Evolutionary conservation across 2,329 filamentous ascomycete species (phyloP).

Genomic region (Capronia epimyces): DNA sequence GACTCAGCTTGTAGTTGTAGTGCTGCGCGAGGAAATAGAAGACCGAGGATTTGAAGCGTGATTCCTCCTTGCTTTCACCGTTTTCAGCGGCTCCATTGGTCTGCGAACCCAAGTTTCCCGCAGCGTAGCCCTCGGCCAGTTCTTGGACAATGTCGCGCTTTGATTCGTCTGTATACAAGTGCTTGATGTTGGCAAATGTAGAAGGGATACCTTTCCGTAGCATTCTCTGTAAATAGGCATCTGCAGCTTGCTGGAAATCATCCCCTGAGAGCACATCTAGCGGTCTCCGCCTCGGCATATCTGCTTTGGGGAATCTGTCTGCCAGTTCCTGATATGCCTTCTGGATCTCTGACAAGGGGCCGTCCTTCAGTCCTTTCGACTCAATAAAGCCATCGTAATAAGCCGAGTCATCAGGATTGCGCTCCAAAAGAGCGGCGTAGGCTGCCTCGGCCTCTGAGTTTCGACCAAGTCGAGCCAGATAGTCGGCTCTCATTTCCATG

Average conservation of each 20-base stretch:
- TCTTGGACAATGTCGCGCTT: slow-evolving; percentile 74
- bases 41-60: slow-evolving; percentile 67
- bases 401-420: slow-evolving; percentile 78
- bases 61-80: slow-evolving; percentile 47
- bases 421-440: slow-evolving; percentile 73
- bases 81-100: slow-evolving; percentile 47
- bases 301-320: slow-evolving; percentile 71
- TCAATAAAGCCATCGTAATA: slow-evolving; percentile 78
- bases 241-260: slow-evolving; percentile 70
- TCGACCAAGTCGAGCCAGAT: slow-evolving; percentile 69
- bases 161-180: slow-evolving; percentile 70
- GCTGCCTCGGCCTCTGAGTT: slow-evolving; percentile 76
- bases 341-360: slow-evolving; percentile 60
- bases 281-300: slow-evolving; percentile 79
- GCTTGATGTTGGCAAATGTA: slow-evolving; percentile 93
- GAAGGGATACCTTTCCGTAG: slow-evolving; percentile 90
- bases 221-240: slow-evolving; percentile 75
- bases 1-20: slow-evolving; percentile 87
- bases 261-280: slow-evolving; percentile 83
- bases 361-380: slow-evolving; percentile 58
- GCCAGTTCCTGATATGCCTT: slow-evolving; percentile 78
- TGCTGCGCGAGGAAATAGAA: slow-evolving; percentile 95
- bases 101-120: slow-evolving; percentile 47
- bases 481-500: slow-evolving; percentile 79
- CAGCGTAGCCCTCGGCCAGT: slow-evolving; percentile 72